These are phyloP conservation scores for Candida suzukii DNA, from an alignment of 805 yeast genomes.

Conservation along the genomic window DNA sequence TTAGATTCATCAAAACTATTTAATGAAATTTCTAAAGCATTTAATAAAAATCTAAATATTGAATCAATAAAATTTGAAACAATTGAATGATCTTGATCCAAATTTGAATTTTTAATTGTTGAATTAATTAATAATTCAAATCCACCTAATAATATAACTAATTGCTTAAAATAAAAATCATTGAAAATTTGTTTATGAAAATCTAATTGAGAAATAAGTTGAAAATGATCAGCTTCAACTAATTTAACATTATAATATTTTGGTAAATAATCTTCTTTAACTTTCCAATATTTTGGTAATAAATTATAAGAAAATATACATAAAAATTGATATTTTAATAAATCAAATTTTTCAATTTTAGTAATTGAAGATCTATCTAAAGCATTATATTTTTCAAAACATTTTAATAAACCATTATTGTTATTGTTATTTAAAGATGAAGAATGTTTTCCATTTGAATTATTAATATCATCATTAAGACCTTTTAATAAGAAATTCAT, in stretches of 20 bases:
- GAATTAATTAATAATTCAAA: slow-evolving; percentile 25
- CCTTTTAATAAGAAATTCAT: slow-evolving; percentile 28
- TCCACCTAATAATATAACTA: slow-evolving; percentile 32
- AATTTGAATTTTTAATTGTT: slow-evolving; percentile 13
- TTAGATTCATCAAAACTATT: background rate
- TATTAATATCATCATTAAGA: slow-evolving; percentile 13
- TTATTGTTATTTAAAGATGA: slow-evolving; percentile 6
- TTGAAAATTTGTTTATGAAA: slow-evolving; percentile 26
- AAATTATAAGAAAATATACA: slow-evolving; percentile 29
- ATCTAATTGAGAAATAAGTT: slow-evolving; percentile 16
- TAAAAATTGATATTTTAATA: slow-evolving; percentile 25
- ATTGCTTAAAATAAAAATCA: slow-evolving; percentile 29
- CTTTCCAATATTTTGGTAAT: slow-evolving; percentile 33
- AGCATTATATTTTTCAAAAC: slow-evolving; percentile 19
- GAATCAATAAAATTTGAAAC: slow-evolving; percentile 30
- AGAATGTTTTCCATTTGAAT: slow-evolving; percentile 9
- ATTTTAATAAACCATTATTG: slow-evolving; percentile 4
- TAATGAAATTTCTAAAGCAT: slow-evolving; percentile 17
- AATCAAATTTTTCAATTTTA: slow-evolving; percentile 25
- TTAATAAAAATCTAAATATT: slow-evolving; percentile 32
- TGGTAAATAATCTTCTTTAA: slow-evolving; percentile 16
- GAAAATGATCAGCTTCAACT: slow-evolving; percentile 28
- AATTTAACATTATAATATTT: slow-evolving; percentile 23
- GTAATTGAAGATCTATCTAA: slow-evolving; percentile 20
- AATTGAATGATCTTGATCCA: slow-evolving; percentile 16